These are phyloP conservation scores for Neurospora discreta DNA, from an alignment of 495 filamentous ascomycete genomes.

Conservation along the genomic window DNA sequence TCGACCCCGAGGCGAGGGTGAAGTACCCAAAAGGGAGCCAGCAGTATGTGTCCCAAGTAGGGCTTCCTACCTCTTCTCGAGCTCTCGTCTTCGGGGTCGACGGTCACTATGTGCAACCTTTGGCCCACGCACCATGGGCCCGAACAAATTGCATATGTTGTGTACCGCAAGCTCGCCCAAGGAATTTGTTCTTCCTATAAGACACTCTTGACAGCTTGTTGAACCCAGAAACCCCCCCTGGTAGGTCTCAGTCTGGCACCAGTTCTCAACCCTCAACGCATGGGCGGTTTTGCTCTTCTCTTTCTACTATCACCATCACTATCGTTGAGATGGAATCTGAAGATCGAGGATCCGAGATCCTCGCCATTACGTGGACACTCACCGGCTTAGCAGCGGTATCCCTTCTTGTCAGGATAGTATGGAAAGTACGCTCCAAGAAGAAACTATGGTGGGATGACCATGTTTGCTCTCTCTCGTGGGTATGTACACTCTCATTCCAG, in stretches of 20 bases:
- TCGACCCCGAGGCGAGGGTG: neutral
- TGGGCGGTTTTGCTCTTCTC: neutral
- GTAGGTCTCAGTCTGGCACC: neutral
- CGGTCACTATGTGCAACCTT: neutral
- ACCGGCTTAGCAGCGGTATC: slow-evolving; percentile 15
- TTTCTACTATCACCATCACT: neutral
- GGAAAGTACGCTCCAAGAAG: slow-evolving; percentile 18
- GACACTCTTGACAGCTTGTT: neutral
- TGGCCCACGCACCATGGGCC: neutral
- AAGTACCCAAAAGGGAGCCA: neutral
- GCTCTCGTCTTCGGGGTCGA: neutral
- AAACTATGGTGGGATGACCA: slow-evolving; percentile 30
- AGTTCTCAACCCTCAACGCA: neutral
- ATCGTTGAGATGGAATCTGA: slow-evolving; percentile 7
- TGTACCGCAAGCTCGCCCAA: neutral
- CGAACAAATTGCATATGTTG: neutral
- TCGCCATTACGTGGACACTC: slow-evolving; percentile 17
- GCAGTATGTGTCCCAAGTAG: neutral
- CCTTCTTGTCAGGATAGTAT: slow-evolving; percentile 19
- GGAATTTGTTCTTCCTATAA: neutral
- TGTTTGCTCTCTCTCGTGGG: slow-evolving; percentile 24
- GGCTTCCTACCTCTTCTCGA: neutral
- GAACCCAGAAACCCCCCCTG: neutral
- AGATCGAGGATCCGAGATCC: slow-evolving; percentile 10
- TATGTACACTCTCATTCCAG: slow-evolving; percentile 1